These are phyloP conservation scores for Kurtzmaniella quercitrusa DNA, from an alignment of 1,139 yeast genomes.

Conservation along the genomic window DNA sequence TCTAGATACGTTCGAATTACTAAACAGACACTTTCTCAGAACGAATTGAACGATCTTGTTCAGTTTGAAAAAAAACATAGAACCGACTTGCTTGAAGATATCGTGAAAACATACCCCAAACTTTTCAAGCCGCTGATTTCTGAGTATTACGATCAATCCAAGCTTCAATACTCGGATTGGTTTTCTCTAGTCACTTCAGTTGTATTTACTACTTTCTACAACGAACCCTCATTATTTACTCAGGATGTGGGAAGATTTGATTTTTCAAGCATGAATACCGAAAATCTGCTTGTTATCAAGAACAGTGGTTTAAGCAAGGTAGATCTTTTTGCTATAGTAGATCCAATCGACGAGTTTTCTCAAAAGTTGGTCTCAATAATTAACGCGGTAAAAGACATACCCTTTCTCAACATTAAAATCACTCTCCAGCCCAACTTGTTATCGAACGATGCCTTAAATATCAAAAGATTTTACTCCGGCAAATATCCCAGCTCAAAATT, in stretches of 20 bases:
- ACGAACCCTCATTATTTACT: conserved; percentile 30
- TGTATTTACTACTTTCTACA: conserved; percentile 44
- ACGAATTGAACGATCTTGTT: conserved; percentile 26
- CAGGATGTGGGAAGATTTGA: conserved; percentile 44
- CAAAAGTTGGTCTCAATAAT: conserved; percentile 58
- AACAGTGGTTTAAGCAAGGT: conserved; percentile 21
- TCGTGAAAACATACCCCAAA: conserved; percentile 29
- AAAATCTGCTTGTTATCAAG: conserved; percentile 29
- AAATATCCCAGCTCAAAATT: conserved; percentile 34
- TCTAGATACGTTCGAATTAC: conserved; percentile 37
- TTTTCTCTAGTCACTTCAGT: conserved; percentile 43
- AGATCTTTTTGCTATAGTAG: conserved; percentile 57
- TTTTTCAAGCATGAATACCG: conserved; percentile 32
- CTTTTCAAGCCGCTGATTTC: conserved; percentile 15
- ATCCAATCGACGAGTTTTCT: conserved; percentile 68
- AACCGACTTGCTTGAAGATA: conserved; percentile 23
- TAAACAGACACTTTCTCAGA: conserved; percentile 15
- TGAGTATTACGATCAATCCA: not conserved
- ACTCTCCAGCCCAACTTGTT: conserved; percentile 53
- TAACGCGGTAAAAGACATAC: conserved; percentile 37
- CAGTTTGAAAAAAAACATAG: conserved; percentile 37
- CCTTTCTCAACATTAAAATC: conserved; percentile 49
- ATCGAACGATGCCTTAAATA: conserved; percentile 35
- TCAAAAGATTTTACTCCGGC: conserved; percentile 59
- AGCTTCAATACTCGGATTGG: conserved; percentile 31